phyloP scores from a whole-genome alignment of 2,329 filamentous ascomycete species.

The Penicillium janthinellum region DNA sequence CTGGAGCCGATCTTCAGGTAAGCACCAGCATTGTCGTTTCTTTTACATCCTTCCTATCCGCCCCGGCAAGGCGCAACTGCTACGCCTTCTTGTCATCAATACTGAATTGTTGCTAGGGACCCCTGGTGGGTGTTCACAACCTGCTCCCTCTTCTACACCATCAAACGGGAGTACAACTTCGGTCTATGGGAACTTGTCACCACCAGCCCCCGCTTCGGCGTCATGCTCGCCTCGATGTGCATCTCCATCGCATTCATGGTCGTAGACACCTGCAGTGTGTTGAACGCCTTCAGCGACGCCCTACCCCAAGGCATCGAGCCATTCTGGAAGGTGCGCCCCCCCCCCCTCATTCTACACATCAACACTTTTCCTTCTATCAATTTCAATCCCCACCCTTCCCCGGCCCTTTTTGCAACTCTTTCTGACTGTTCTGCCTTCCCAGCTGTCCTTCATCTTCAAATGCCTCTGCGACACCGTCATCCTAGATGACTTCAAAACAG shows the following conservation, averaged over 20 bases:
- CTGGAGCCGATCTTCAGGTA: slow-evolving; percentile 63
- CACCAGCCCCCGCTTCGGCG: slow-evolving; percentile 65
- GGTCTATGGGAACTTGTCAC: slow-evolving; percentile 58
- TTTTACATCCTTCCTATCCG: neutral
- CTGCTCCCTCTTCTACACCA: slow-evolving; percentile 62
- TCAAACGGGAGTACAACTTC: slow-evolving; percentile 64
- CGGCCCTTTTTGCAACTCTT: neutral
- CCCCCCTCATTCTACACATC: neutral
- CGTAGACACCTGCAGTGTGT: slow-evolving; percentile 63
- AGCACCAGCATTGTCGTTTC: neutral
- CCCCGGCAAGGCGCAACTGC: neutral
- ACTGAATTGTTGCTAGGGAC: slow-evolving; percentile 45
- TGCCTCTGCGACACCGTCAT: slow-evolving; percentile 68
- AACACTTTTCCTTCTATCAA: neutral
- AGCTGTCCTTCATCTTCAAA: slow-evolving; percentile 64
- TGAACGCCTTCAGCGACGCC: slow-evolving; percentile 46
- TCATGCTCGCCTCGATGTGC: slow-evolving; percentile 63
- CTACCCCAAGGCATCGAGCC: slow-evolving; percentile 63
- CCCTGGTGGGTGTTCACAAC: slow-evolving; percentile 70
- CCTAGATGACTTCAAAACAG: slow-evolving; percentile 69
- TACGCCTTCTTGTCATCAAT: neutral
- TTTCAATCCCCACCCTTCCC: too few species aligned
- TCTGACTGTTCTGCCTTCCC: neutral
- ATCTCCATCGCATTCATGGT: slow-evolving; percentile 63
- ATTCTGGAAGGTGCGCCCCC: slow-evolving; percentile 57